Evolutionary conservation across 805 yeast genomes (phyloP).

Genomic region (Clavispora carvajalis): DNA sequence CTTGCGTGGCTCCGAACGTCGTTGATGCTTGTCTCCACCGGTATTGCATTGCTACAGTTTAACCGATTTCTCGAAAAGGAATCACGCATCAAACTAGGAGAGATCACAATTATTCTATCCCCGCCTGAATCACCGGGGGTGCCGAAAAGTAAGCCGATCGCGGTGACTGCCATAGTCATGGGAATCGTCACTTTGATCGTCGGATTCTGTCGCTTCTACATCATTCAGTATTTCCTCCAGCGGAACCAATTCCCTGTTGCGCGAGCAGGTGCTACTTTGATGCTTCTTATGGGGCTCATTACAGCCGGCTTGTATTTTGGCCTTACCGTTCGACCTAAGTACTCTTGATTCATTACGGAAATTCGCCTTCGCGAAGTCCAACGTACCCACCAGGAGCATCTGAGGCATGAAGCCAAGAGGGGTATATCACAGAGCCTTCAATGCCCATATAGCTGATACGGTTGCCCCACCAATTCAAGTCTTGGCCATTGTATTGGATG

Average conservation of each 20-base stretch:
- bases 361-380: slow-evolving; percentile 13
- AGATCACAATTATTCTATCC: not conserved
- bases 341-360: slow-evolving; percentile 5
- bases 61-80: slow-evolving; percentile 6
- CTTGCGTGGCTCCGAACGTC: slow-evolving; percentile 17
- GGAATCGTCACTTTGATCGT: slow-evolving; percentile 8
- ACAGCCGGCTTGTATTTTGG: slow-evolving; percentile 1
- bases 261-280: not conserved
- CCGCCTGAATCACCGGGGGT: not conserved
- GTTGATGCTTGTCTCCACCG: slow-evolving; percentile 11
- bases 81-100: not conserved
- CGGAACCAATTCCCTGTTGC: slow-evolving; percentile 9
- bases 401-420: slow-evolving; percentile 26
- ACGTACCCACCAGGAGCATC: slow-evolving; percentile 22
- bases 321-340: slow-evolving; percentile 3
- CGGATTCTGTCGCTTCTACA: slow-evolving; percentile 10
- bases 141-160: slow-evolving; percentile 5
- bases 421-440: slow-evolving; percentile 25
- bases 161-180: slow-evolving; percentile 5
- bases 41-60: slow-evolving; percentile 14
- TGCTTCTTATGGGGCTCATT: not conserved
- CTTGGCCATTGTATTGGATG: slow-evolving; percentile 39
- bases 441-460: slow-evolving; percentile 26
- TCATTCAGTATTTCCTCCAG: slow-evolving; percentile 5
- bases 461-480: slow-evolving; percentile 66